Evolutionary conservation across 805 yeast species (phyloP).

Genomic region (Candida maesae): DNA sequence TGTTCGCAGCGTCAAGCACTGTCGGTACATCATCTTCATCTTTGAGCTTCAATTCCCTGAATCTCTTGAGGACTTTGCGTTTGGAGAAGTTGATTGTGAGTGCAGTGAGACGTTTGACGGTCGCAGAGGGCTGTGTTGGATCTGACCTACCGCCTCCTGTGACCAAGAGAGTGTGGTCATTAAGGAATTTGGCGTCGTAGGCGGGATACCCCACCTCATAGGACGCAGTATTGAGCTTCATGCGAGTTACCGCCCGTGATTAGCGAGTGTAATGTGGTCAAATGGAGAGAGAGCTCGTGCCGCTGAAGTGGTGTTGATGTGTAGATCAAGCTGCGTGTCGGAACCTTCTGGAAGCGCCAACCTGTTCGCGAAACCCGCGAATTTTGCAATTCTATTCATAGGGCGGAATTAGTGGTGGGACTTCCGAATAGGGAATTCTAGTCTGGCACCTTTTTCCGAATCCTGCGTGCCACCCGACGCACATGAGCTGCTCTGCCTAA

Average conservation of each 20-base stretch:
- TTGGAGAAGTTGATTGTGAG: conserved; percentile 56
- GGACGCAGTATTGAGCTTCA: conserved; percentile 20
- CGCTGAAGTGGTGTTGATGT: background rate
- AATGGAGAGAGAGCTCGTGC: background rate
- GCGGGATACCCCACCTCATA: conserved; percentile 65
- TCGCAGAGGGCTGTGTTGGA: conserved; percentile 41
- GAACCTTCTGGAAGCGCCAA: background rate
- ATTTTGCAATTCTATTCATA: background rate
- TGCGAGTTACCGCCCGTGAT: conserved; percentile 4
- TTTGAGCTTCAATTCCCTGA: conserved; percentile 60
- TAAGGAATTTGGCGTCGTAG: conserved; percentile 71
- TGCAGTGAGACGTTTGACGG: conserved; percentile 67
- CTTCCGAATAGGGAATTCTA: conserved; percentile 2
- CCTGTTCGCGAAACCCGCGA: background rate
- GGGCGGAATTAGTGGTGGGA: background rate
- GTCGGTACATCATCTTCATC: conserved; percentile 83
- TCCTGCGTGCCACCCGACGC: no score
- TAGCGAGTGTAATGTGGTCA: background rate
- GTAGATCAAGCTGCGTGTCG: no score
- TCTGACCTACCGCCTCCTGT: conserved; percentile 76
- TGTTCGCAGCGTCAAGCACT: conserved; percentile 56
- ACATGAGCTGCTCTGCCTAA: background rate
- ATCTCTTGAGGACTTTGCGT: conserved; percentile 52
- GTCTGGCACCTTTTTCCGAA: background rate
- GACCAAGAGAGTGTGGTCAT: conserved; percentile 58